These are phyloP conservation scores for Epichloe gansuensis DNA, from an alignment of 2,329 filamentous ascomycete genomes.

Conservation along the genomic window DNA sequence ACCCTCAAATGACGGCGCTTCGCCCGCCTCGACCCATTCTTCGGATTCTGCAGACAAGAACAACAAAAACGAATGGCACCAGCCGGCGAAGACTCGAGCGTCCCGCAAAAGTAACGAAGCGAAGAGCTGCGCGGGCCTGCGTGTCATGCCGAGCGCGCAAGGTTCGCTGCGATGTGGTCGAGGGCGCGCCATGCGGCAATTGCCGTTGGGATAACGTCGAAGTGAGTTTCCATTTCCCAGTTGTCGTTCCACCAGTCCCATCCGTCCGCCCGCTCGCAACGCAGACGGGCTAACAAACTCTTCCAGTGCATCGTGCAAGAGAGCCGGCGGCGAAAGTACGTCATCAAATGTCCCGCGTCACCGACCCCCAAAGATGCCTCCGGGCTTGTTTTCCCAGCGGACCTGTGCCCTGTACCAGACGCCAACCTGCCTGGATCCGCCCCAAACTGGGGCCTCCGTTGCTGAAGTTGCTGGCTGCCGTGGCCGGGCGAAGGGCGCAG, in stretches of 20 bases:
- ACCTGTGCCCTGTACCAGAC: not conserved
- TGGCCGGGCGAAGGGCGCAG: not conserved
- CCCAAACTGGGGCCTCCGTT: too few relatives aligned
- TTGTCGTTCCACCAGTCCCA: not conserved
- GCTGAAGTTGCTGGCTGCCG: not conserved
- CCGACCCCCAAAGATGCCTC: not conserved
- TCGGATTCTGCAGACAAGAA: conserved; percentile 15
- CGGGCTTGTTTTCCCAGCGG: not conserved
- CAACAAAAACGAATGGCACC: conserved; percentile 22
- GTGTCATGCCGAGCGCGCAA: conserved; percentile 81
- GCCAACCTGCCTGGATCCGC: not conserved
- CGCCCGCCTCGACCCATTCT: conserved; percentile 17
- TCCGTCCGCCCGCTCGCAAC: not conserved
- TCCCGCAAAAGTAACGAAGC: conserved; percentile 47
- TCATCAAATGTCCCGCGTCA: conserved; percentile 14
- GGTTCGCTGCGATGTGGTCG: conserved; percentile 87
- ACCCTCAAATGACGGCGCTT: conserved; percentile 15
- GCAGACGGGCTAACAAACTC: conserved; percentile 1
- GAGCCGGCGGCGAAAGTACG: conserved; percentile 77
- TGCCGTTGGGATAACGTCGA: conserved; percentile 71
- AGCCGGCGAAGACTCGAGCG: conserved; percentile 15
- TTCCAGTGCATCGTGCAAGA: conserved; percentile 56
- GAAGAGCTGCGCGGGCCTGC: conserved; percentile 83
- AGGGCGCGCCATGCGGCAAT: conserved; percentile 78
- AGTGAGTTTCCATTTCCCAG: conserved; percentile 15